These are phyloP conservation scores for Jatropha multifida DNA, from an alignment of 441 rosid genomes.

Conservation along the genomic window DNA sequence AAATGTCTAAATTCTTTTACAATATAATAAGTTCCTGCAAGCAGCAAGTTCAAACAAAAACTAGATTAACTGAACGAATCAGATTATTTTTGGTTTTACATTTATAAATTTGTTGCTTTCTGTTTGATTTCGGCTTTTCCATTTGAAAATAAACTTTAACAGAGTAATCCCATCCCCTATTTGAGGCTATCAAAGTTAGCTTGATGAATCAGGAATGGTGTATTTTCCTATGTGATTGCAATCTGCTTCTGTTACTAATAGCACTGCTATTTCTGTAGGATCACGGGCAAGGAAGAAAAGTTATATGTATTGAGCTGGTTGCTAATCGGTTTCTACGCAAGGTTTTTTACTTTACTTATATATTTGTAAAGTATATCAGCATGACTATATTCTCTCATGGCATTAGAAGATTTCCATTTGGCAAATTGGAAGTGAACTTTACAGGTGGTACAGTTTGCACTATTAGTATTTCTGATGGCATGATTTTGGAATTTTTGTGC, in stretches of 20 bases:
- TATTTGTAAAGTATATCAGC: slow-evolving; percentile 1
- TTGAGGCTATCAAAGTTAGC: background rate
- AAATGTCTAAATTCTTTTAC: background rate
- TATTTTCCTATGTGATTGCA: background rate
- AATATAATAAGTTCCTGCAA: background rate
- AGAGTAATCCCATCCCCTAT: background rate
- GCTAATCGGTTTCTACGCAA: slow-evolving; percentile 89
- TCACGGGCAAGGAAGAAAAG: slow-evolving; percentile 50
- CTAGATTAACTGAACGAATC: background rate
- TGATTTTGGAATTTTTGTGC: background rate
- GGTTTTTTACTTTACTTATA: slow-evolving; percentile 40
- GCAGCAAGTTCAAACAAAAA: background rate
- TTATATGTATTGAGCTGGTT: slow-evolving; percentile 87
- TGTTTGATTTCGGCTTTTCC: background rate
- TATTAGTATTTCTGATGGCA: background rate
- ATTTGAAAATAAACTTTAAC: background rate
- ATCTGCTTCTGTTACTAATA: background rate
- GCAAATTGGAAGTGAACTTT: background rate
- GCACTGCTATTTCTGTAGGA: slow-evolving; percentile 37
- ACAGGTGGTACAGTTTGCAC: background rate
- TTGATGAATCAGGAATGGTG: background rate
- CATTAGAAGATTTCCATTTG: background rate
- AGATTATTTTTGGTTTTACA: background rate
- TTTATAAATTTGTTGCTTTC: background rate
- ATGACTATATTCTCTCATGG: background rate